These are phyloP conservation scores for Pichia californica DNA, from an alignment of 805 yeast genomes.

Conservation along the genomic window DNA sequence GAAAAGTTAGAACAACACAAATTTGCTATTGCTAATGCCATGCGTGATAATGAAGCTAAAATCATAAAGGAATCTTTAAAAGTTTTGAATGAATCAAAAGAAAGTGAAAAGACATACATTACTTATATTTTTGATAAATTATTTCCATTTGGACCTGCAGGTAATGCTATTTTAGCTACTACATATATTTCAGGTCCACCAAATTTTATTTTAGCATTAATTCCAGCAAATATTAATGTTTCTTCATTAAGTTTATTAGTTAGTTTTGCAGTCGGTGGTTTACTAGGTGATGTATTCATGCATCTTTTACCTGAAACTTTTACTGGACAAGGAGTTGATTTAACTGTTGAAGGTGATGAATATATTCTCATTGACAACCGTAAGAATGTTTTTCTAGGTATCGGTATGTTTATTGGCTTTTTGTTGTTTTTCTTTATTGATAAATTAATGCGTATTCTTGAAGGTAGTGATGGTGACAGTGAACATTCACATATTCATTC, in stretches of 20 bases:
- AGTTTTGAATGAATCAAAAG: background rate
- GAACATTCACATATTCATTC: constrained; percentile 41
- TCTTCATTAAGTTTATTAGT: constrained; percentile 47
- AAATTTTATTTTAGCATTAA: constrained; percentile 44
- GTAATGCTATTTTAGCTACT: constrained; percentile 59
- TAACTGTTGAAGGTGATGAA: constrained; percentile 16
- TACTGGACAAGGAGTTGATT: constrained; percentile 42
- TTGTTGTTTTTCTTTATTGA: constrained; percentile 56
- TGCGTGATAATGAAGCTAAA: background rate
- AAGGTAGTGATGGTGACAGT: constrained; percentile 29
- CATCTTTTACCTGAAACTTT: constrained; percentile 69
- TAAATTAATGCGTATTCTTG: constrained; percentile 47
- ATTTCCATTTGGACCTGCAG: constrained; percentile 51
- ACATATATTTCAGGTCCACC: constrained; percentile 62
- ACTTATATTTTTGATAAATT: constrained; percentile 35
- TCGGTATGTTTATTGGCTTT: constrained; percentile 56
- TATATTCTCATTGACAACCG: constrained; percentile 43
- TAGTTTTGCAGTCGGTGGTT: constrained; percentile 70
- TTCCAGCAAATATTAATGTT: constrained; percentile 52
- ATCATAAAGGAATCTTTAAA: background rate
- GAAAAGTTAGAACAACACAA: background rate
- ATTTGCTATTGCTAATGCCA: background rate
- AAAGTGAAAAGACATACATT: constrained; percentile 13
- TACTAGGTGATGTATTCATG: constrained; percentile 67
- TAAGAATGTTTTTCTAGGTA: constrained; percentile 43